Evolutionary conservation across 1,284 basidiomycete genomes (phyloP), one percentile per base, ranked within the genome.

Genomic region (Melampsora larici-populina): DNA sequence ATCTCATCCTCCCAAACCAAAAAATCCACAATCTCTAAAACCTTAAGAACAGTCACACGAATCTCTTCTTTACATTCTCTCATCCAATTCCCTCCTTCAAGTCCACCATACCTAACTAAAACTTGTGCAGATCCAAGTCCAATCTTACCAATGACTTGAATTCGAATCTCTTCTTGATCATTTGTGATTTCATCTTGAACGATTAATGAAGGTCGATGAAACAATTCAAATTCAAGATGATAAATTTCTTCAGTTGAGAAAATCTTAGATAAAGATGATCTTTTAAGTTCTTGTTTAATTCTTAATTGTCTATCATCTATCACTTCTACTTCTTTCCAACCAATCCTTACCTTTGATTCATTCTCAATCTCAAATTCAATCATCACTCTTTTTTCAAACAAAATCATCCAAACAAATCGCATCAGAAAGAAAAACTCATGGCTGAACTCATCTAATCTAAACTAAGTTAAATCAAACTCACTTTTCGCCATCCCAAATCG

Each of bases 341-440:
- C 72, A 21, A 63, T 49, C 36, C 29, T 18, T 15, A 67, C 64
- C n/a, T 67, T 40, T 26, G 72, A 75, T 15, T 33, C 65, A 58
- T 75, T 75, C 48, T 65, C 55, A 51, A 75, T 9, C 51, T 75
- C 64, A 36, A 75, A 51, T 29, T 75, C 72, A 33, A 75, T 66
- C 15, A 49, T 67, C 11, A 55, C 33, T 26, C 72, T 75, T 33
- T 51, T 67, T 64, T 18, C 4, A 60, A 40, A 18, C 31, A 5
- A 43, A 63, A 74, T 7, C 33, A 36, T n/a, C n/a, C n/a, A 48
- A 65, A 2, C 31, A 31, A 31, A 49, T n/a, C 4, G 13, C 15
- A 18, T 11, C 33, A n/a, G n/a, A 58, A n/a, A 29, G 8, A 7
- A 29, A 17, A 21, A n/a, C 33, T 1, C 7, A 18, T 65, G 33